Evolutionary conservation across 768 basidiomycete genomes (phyloP).

Genomic region (Tremella fuciformis): DNA sequence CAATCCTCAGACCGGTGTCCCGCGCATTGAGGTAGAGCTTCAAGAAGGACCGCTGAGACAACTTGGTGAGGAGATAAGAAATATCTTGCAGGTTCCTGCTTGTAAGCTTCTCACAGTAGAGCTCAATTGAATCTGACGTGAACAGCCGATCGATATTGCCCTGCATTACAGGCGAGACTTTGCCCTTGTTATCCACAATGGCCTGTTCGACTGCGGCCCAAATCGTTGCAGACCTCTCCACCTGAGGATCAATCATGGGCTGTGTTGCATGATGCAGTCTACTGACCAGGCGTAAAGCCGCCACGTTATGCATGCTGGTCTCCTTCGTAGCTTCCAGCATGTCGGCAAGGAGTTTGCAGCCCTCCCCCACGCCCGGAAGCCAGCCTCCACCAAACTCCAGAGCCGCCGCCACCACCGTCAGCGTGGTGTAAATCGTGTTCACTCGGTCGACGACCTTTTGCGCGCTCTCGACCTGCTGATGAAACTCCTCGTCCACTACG

Average conservation of each 20-base stretch:
- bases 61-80: conserved; percentile 59
- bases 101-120: background rate
- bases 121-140: conserved; percentile 9
- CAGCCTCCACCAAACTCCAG: conserved; percentile 22
- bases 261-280: background rate
- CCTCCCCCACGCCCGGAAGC: conserved; percentile 37
- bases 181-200: conserved; percentile 26
- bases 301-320: conserved; percentile 28
- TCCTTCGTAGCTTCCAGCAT: conserved; percentile 31
- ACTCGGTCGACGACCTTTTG: conserved; percentile 28
- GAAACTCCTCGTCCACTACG: background rate
- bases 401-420: conserved; percentile 14
- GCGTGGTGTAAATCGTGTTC: conserved; percentile 13
- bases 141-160: conserved; percentile 26
- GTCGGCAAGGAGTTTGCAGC: conserved; percentile 19
- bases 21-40: conserved; percentile 74
- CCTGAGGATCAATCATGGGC: conserved; percentile 18
- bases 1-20: conserved; percentile 62
- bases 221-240: conserved; percentile 36
- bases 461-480: conserved; percentile 12
- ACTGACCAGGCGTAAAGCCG: conserved; percentile 33
- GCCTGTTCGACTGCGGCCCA: conserved; percentile 29
- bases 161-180: conserved; percentile 24
- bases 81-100: conserved; percentile 27
- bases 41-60: conserved; percentile 67